Conservation (phyloP, 2,329 filamentous ascomycete genomes). For the Pseudogymnoascus sp. region DNA sequence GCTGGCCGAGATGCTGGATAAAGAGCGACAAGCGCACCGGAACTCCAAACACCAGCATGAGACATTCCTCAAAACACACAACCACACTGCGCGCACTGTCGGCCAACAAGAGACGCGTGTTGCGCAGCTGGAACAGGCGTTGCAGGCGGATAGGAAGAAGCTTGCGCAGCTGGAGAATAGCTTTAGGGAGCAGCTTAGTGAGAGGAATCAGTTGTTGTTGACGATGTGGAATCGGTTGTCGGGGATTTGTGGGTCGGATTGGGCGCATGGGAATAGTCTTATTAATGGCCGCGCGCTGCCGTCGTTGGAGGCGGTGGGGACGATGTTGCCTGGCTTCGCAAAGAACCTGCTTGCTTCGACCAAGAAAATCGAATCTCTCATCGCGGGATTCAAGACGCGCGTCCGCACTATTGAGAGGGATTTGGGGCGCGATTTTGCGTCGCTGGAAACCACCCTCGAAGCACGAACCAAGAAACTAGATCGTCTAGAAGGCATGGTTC, state of each 20-base stretch:
- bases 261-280: conserved; percentile 81
- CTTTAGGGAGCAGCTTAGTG: conserved; percentile 77
- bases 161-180: conserved; percentile 68
- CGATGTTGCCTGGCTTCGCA: conserved; percentile 78
- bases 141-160: conserved; percentile 68
- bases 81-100: conserved; percentile 78
- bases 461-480: conserved; percentile 78
- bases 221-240: conserved; percentile 86
- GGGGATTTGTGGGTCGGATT: conserved; percentile 78
- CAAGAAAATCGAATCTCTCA: conserved; percentile 75
- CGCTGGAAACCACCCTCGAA: conserved; percentile 72
- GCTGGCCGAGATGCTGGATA: conserved; percentile 79
- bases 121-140: conserved; percentile 73
- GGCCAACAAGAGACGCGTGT: conserved; percentile 79
- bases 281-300: conserved; percentile 80
- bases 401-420: conserved; percentile 83
- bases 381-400: conserved; percentile 68
- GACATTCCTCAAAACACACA: conserved; percentile 76
- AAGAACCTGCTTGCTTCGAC: conserved; percentile 82
- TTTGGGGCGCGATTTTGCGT: conserved; percentile 83
- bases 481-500: conserved; percentile 70
- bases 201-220: conserved; percentile 82
- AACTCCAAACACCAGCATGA: conserved; percentile 85
- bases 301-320: conserved; percentile 75
- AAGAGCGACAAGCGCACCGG: conserved; percentile 76